These are phyloP conservation scores for Sporobolomyces roseus DNA, from an alignment of 768 basidiomycete genomes.

Conservation along the genomic window DNA sequence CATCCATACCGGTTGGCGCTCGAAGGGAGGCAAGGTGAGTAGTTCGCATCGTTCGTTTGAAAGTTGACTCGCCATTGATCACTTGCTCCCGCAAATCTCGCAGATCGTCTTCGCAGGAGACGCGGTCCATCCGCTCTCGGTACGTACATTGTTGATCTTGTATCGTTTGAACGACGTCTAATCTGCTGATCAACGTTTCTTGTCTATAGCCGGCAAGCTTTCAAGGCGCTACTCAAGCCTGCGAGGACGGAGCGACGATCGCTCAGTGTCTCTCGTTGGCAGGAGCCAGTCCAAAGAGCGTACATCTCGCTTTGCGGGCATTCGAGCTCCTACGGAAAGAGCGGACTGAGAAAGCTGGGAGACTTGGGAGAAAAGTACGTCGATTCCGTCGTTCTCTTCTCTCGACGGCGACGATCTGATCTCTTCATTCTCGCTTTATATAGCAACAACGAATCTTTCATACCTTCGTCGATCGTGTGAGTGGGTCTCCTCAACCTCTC, in stretches of 20 bases:
- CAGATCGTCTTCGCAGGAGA: slow-evolving; percentile 28
- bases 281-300: background rate
- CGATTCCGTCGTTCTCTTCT: too few species aligned
- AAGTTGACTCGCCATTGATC: too few species aligned
- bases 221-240: slow-evolving; percentile 35
- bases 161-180: too few species aligned
- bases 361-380: slow-evolving; percentile 12
- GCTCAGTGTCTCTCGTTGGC: slow-evolving; percentile 35
- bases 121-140: slow-evolving; percentile 25
- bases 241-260: slow-evolving; percentile 37
- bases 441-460: slow-evolving; percentile 12
- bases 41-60: too few species aligned
- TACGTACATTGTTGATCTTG: slow-evolving; percentile 3
- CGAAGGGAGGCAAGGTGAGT: slow-evolving; percentile 25
- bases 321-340: slow-evolving; percentile 29
- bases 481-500: background rate
- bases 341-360: background rate
- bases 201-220: slow-evolving; percentile 29
- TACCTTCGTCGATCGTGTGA: background rate
- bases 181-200: too few species aligned
- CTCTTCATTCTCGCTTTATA: too few species aligned
- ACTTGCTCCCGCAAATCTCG: background rate
- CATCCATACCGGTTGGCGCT: slow-evolving; percentile 26
- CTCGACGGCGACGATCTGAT: background rate
- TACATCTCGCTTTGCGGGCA: slow-evolving; percentile 14